Conservation (phyloP, 805 yeast species). For the Wickerhamomyces ciferrii region DNA sequence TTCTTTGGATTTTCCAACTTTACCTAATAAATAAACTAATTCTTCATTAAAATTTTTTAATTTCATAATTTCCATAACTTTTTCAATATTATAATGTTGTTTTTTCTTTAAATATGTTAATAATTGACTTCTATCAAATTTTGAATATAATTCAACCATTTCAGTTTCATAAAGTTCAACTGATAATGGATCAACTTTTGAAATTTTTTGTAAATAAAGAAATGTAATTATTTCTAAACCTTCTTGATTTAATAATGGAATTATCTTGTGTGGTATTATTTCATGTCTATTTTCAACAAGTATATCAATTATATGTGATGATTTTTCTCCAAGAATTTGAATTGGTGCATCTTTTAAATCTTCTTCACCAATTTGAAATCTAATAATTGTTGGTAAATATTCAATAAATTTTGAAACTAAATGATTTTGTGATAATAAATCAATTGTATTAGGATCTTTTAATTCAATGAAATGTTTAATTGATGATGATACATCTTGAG, state of each 20-base stretch:
- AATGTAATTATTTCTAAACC: slow-evolving; percentile 49
- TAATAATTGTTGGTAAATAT: slow-evolving; percentile 46
- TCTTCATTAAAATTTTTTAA: slow-evolving; percentile 52
- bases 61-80: slow-evolving; percentile 67
- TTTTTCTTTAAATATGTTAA: slow-evolving; percentile 56
- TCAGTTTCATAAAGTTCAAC: slow-evolving; percentile 60
- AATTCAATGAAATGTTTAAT: slow-evolving; percentile 56
- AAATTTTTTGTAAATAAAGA: slow-evolving; percentile 59
- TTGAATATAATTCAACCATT: slow-evolving; percentile 58
- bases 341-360: slow-evolving; percentile 38
- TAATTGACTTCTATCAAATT: slow-evolving; percentile 49
- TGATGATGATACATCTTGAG: slow-evolving; percentile 57
- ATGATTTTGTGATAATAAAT: slow-evolving; percentile 58
- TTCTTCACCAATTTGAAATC: slow-evolving; percentile 31
- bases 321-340: slow-evolving; percentile 29
- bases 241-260: slow-evolving; percentile 36
- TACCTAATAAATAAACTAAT: slow-evolving; percentile 74
- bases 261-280: slow-evolving; percentile 46
- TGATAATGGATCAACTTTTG: slow-evolving; percentile 47
- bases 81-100: slow-evolving; percentile 59
- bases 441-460: slow-evolving; percentile 48
- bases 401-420: slow-evolving; percentile 45
- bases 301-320: slow-evolving; percentile 43
- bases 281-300: slow-evolving; percentile 65
- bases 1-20: slow-evolving; percentile 70